Evolutionary conservation across 805 yeast genomes (phyloP).

Genomic region (Lipomyces sp.): DNA sequence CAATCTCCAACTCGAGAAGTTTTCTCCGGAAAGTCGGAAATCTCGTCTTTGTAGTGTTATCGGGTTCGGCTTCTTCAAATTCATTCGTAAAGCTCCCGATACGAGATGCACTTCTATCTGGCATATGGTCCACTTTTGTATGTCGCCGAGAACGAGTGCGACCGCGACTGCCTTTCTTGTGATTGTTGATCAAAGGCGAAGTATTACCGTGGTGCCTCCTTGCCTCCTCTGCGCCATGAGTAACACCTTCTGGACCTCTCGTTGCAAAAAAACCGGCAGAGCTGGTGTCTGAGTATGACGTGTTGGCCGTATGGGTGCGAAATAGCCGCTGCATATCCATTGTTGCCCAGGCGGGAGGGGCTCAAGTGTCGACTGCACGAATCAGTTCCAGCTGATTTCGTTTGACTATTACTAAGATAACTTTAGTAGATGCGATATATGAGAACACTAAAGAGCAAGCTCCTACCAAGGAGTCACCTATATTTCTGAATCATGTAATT

Average conservation of each 20-base stretch:
- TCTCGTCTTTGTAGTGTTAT: not conserved
- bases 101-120: conserved; percentile 1
- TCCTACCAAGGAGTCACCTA: not conserved
- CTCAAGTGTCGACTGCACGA: not conserved
- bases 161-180: not conserved
- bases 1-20: conserved; percentile 26
- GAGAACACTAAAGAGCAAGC: not conserved
- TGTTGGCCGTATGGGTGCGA: not conserved
- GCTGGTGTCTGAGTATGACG: conserved; percentile 1
- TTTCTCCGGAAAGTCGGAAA: not conserved
- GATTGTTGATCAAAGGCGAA: not conserved
- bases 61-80: not conserved
- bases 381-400: not conserved
- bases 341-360: not conserved
- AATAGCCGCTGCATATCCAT: not conserved
- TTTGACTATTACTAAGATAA: not conserved
- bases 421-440: no score
- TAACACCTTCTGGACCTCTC: not conserved
- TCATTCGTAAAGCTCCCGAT: not conserved
- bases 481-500: no score
- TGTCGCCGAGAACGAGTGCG: not conserved
- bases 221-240: not conserved
- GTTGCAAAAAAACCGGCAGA: not conserved
- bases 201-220: not conserved
- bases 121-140: not conserved